phyloP scores from a whole-genome alignment of 192 early-diverging fungal species.

The Fimicolochytrium jonesii region DNA sequence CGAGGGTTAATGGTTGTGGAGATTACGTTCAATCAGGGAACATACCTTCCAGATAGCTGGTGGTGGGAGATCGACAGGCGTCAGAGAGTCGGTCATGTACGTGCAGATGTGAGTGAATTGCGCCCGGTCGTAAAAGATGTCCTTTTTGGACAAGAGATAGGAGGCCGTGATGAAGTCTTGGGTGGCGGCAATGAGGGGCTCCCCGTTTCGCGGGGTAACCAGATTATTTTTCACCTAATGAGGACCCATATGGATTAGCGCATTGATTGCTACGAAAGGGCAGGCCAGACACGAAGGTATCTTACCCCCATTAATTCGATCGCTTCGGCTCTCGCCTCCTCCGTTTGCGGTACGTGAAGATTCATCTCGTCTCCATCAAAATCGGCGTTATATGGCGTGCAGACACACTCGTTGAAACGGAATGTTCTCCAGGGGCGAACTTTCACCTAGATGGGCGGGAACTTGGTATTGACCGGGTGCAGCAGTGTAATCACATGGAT shows the following conservation, averaged over 20 bases:
- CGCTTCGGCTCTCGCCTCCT: constrained; percentile 96
- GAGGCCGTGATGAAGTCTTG: constrained; percentile 99
- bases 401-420: constrained; percentile 99
- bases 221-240: constrained; percentile 79
- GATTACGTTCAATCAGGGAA: too few relatives aligned
- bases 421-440: constrained; percentile 96
- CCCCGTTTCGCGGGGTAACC: constrained; percentile 97
- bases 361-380: constrained; percentile 99
- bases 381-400: constrained; percentile 98
- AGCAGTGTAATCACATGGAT: too few relatives aligned
- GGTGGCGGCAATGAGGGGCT: constrained; percentile 96
- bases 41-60: constrained; percentile 78
- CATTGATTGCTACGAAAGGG: not conserved
- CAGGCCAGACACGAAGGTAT: too few relatives aligned
- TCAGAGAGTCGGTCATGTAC: constrained; percentile 81
- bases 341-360: constrained; percentile 97
- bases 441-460: constrained; percentile 44
- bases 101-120: constrained; percentile 91
- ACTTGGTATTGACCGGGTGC: too few relatives aligned
- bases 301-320: constrained; percentile 85
- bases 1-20: too few relatives aligned
- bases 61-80: constrained; percentile 87
- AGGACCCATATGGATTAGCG: not conserved
- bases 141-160: constrained; percentile 89
- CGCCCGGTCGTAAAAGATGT: constrained; percentile 90